These are phyloP conservation scores for Megacollybia marginata DNA, from an alignment of 768 basidiomycete species.

Conservation along the genomic window DNA sequence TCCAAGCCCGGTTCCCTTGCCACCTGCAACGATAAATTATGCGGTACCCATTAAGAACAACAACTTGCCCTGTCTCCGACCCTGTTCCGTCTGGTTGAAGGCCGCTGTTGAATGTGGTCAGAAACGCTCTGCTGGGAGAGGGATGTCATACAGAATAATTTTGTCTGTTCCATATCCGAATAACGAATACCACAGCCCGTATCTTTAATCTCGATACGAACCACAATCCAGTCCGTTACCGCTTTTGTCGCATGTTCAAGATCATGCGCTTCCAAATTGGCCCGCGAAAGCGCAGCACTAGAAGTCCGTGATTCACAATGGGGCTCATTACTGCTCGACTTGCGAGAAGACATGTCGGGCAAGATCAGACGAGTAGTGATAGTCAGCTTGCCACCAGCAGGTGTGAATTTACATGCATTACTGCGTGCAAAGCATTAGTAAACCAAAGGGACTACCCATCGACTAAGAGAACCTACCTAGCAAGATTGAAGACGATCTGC, in stretches of 20 bases:
- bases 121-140: neutral
- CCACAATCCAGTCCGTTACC: slow-evolving; percentile 42
- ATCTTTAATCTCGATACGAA: slow-evolving; percentile 62
- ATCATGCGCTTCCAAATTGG: slow-evolving; percentile 5
- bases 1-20: slow-evolving; percentile 46
- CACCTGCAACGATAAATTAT: slow-evolving; percentile 13
- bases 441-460: neutral
- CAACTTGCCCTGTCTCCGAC: slow-evolving; percentile 24
- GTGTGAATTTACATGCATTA: slow-evolving; percentile 60
- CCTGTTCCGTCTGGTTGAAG: slow-evolving; percentile 55
- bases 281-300: slow-evolving; percentile 4
- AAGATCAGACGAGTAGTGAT: slow-evolving; percentile 49
- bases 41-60: neutral
- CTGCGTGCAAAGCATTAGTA: slow-evolving; percentile 4
- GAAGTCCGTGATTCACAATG: neutral
- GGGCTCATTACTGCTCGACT: neutral
- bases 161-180: slow-evolving; percentile 51
- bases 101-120: slow-evolving; percentile 27
- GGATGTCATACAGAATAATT: slow-evolving; percentile 43
- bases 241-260: slow-evolving; percentile 16
- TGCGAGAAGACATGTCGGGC: slow-evolving; percentile 6
- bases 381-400: slow-evolving; percentile 42
- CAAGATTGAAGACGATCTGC: slow-evolving; percentile 64
- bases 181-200: slow-evolving; percentile 56
- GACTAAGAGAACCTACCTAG: slow-evolving; percentile 28